These are phyloP conservation scores for Aspergillus aculeatinus DNA, from an alignment of 2,329 filamentous ascomycete genomes.

Conservation along the genomic window DNA sequence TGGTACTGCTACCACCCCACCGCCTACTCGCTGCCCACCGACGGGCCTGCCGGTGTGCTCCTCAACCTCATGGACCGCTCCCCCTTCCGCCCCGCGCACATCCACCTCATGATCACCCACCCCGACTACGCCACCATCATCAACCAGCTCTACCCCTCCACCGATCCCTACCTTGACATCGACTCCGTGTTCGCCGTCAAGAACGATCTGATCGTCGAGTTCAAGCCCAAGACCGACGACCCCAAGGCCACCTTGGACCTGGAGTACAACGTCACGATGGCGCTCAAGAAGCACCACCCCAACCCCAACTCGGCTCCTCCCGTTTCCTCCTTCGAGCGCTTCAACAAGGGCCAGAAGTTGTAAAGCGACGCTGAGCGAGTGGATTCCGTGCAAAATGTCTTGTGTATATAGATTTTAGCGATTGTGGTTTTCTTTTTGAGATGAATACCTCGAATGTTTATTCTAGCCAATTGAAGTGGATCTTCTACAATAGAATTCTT, in stretches of 20 bases:
- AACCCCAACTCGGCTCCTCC: slow-evolving; percentile 41
- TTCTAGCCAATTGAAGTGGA: too few species aligned
- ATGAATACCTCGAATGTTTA: neutral
- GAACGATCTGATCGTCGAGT: slow-evolving; percentile 59
- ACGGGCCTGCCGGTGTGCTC: slow-evolving; percentile 58
- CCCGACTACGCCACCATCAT: slow-evolving; percentile 57
- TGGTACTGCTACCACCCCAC: slow-evolving; percentile 75
- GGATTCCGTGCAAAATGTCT: neutral
- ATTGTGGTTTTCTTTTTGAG: neutral
- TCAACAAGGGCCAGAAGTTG: slow-evolving; percentile 25
- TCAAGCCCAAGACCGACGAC: slow-evolving; percentile 52
- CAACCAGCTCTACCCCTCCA: slow-evolving; percentile 59
- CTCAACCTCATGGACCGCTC: slow-evolving; percentile 57
- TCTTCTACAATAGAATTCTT: too few species aligned
- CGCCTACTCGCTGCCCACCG: slow-evolving; percentile 68
- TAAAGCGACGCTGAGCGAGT: neutral
- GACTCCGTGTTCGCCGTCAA: slow-evolving; percentile 64
- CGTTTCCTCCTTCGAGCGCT: slow-evolving; percentile 41
- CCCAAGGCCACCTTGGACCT: slow-evolving; percentile 59
- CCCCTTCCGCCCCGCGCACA: slow-evolving; percentile 62
- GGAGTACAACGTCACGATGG: slow-evolving; percentile 61
- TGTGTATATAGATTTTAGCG: neutral
- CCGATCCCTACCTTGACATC: slow-evolving; percentile 58
- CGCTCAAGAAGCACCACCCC: slow-evolving; percentile 45
- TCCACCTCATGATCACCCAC: slow-evolving; percentile 58